Evolutionary conservation across 2,329 filamentous ascomycete species (phyloP).

Genomic region (Calonectria pteridis): DNA sequence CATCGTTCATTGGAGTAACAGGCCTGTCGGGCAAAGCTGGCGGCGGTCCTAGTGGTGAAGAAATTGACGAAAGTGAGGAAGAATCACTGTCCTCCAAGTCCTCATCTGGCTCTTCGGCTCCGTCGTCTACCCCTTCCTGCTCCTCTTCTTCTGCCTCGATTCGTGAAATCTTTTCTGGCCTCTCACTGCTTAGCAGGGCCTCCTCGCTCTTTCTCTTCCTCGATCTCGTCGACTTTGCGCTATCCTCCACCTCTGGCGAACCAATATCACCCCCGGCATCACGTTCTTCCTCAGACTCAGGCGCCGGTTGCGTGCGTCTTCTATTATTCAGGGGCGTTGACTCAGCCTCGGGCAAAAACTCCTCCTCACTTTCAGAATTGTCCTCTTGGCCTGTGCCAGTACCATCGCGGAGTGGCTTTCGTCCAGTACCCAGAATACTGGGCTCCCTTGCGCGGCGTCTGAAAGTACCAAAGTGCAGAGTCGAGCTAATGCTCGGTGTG

Average conservation of each 20-base stretch:
- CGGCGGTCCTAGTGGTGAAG: conserved; percentile 51
- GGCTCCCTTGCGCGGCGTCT: conserved; percentile 69
- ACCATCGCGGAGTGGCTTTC: conserved; percentile 55
- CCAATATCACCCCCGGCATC: conserved; percentile 15
- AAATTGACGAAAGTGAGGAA: conserved; percentile 52
- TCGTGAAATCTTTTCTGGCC: conserved; percentile 52
- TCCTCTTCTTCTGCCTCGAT: conserved; percentile 40
- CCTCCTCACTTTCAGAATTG: conserved; percentile 57
- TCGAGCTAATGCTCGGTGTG: conserved; percentile 62
- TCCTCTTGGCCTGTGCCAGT: conserved; percentile 46
- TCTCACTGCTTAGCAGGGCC: conserved; percentile 52
- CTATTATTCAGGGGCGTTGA: conserved; percentile 71
- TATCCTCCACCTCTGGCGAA: conserved; percentile 42
- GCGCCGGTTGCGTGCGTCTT: conserved; percentile 53
- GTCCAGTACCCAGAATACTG: conserved; percentile 69
- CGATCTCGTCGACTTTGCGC: conserved; percentile 55
- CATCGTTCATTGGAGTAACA: conserved; percentile 60
- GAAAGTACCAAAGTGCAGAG: conserved; percentile 69
- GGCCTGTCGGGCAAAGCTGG: conserved; percentile 45
- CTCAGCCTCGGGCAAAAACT: conserved; percentile 74
- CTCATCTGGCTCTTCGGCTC: conserved; percentile 21
- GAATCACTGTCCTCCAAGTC: conserved; percentile 51
- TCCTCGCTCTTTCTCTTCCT: conserved; percentile 70
- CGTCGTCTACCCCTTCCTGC: conserved; percentile 30
- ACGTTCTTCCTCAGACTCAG: conserved; percentile 33